Conservation (phyloP, 306 rosid genomes). For the Potentilla sterilis region DNA sequence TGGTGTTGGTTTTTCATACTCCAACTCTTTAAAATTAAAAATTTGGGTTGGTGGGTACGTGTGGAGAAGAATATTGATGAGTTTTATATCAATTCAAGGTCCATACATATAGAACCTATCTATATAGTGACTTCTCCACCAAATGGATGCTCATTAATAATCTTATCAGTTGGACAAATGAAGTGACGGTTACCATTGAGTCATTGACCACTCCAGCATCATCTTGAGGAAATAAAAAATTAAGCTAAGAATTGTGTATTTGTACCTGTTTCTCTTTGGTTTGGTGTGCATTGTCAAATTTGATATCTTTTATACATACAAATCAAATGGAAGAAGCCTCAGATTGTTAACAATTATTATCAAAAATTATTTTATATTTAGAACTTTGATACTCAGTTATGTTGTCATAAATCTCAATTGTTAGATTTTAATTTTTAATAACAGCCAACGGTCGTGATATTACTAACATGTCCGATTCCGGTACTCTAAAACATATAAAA, state of each 20-base stretch:
- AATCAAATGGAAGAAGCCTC: not conserved
- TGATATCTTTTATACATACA: not conserved
- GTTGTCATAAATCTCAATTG: no score
- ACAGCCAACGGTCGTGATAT: no score
- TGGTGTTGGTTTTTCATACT: constrained; percentile 1
- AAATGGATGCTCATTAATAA: constrained; percentile 5
- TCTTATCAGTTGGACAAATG: not conserved
- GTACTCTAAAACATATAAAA: no score
- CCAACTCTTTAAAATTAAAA: not conserved
- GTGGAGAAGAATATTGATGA: constrained; percentile 10
- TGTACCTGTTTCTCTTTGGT: not conserved
- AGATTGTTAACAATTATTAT: not conserved
- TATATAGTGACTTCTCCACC: constrained; percentile 22
- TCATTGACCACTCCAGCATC: not conserved
- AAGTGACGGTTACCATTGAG: not conserved
- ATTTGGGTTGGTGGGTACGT: constrained; percentile 25
- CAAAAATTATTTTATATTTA: no score
- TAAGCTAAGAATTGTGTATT: no score
- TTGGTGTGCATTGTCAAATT: not conserved
- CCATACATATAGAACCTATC: not conserved
- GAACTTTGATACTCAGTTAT: no score
- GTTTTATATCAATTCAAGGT: constrained; percentile 9
- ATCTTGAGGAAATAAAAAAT: not conserved
- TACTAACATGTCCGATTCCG: no score
- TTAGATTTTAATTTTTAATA: no score